Percentiles rank a stretch among this genome's conserved stretches.
Conservation (phyloP, 2,329 filamentous ascomycete genomes). For the Dothideomycetidae sp. region DNA sequence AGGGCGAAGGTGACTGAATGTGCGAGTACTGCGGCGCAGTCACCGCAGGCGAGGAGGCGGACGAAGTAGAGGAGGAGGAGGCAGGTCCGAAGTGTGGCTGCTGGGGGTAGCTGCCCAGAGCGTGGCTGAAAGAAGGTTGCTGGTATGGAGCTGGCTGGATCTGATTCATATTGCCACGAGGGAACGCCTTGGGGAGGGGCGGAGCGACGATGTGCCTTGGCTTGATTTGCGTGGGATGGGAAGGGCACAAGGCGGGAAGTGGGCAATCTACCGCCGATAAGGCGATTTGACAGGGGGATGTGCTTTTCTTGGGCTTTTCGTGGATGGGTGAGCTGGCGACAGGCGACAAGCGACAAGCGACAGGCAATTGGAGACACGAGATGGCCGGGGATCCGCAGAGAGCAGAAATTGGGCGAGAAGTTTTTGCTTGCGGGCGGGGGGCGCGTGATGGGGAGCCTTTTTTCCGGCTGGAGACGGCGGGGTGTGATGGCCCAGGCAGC, state of each 20-base stretch:
- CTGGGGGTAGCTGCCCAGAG: conserved; percentile 7
- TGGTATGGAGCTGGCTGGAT: conserved; percentile 6
- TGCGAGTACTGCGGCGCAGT: conserved; percentile 20
- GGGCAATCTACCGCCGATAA: neutral
- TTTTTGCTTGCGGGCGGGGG: no score
- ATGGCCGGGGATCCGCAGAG: no score
- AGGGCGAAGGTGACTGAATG: conserved; percentile 18
- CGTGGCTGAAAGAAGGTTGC: conserved; percentile 9
- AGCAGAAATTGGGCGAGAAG: no score
- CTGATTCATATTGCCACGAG: conserved; percentile 6
- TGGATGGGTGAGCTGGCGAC: no score
- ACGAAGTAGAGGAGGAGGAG: conserved; percentile 1
- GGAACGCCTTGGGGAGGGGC: neutral
- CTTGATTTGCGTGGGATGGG: no score
- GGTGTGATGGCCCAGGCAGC: no score
- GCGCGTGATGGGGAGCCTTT: no score
- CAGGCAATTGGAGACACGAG: neutral
- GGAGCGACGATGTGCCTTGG: no score
- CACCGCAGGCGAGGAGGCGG: conserved; percentile 20
- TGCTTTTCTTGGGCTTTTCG: no score
- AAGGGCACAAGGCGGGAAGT: no score
- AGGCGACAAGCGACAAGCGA: no score
- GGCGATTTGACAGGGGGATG: neutral
- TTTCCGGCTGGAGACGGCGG: no score
- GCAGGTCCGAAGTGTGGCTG: neutral